Base-by-base conservation (phyloP, 164 flowering plant species). In the Magnolia sinica region DNA sequence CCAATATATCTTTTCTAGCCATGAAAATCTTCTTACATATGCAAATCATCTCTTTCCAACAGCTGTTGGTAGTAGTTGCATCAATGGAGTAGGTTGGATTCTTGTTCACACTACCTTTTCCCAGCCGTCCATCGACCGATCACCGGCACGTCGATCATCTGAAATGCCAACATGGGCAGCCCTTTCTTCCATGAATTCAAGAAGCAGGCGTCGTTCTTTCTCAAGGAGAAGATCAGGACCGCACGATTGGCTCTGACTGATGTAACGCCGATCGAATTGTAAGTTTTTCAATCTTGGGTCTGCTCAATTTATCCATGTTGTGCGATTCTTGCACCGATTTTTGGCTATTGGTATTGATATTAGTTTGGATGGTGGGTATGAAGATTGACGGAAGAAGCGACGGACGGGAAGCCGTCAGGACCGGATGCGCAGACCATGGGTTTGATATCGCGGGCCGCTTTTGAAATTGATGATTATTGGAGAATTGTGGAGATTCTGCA, bases 381-480 rank as follows among this genome's bases (percentile, higher is more conserved):
- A 77, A 95, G 98, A 76, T 73, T 92, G 90, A 85, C 97, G 20
- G 94, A 91, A 81, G 97, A 92, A 81, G 92, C 90, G 18, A 89
- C 91, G 51, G 84, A 84, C 81, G 98, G 91, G 24, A 88, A 87
- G 86, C 83, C 87, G 31, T 85, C 88, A 85, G 83, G 83, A 6
- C 94, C 96, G 0, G 92, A 93, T 63, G 76, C 88, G 0, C 72
- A 82, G 27, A 88, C 88, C 16, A 82, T 93, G 83, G 87, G 87
- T 76, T 82, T 90, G 79, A 90, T 93, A 73, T 89, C 94, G 8
- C 81, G 79, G 79, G 93, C 98, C 59, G 96, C 97, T 79, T 95
- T 95, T 79, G 99, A 95, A 71, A 80, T 93, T 29, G 99, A 93
- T 85, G 96, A 95, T 89, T 95, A 90, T 61, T 88, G 87, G 86